Evolutionary conservation across 768 basidiomycete species (phyloP).

Genomic region (Lactarius evosmus): DNA sequence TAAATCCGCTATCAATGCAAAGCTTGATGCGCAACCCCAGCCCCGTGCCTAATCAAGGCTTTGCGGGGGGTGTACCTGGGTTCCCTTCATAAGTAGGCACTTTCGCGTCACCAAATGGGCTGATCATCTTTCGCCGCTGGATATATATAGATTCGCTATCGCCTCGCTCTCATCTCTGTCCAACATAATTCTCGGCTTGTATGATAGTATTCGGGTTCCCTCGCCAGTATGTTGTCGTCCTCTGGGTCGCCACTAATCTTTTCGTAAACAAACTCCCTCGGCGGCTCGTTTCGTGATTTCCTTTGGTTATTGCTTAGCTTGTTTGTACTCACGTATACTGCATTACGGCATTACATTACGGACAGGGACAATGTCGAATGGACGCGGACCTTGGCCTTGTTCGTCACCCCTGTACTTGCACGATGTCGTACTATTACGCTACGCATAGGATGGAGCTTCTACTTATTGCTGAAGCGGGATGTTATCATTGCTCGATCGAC

Average conservation of each 20-base stretch:
- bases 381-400: slow-evolving; percentile 51
- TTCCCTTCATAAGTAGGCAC: slow-evolving; percentile 23
- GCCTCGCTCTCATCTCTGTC: background rate
- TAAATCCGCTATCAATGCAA: slow-evolving; percentile 73
- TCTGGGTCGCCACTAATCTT: slow-evolving; percentile 13
- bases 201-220: slow-evolving; percentile 12
- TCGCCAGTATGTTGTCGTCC: slow-evolving; percentile 2
- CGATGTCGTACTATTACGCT: slow-evolving; percentile 26
- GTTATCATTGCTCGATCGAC: slow-evolving; percentile 4
- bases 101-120: slow-evolving; percentile 18
- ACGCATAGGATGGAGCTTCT: slow-evolving; percentile 16
- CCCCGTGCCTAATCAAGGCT: slow-evolving; percentile 48
- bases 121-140: slow-evolving; percentile 6
- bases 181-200: slow-evolving; percentile 11
- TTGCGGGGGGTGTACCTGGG: slow-evolving; percentile 29
- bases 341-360: slow-evolving; percentile 35
- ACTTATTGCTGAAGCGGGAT: slow-evolving; percentile 7
- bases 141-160: slow-evolving; percentile 18
- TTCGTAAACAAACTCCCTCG: background rate
- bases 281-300: background rate
- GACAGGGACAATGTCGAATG: slow-evolving; percentile 51
- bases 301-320: slow-evolving; percentile 20
- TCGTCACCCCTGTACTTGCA: slow-evolving; percentile 50
- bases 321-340: slow-evolving; percentile 32
- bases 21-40: slow-evolving; percentile 83